Base-by-base conservation (phyloP, 768 basidiomycete genomes). In the Exsudoporus frostii region DNA sequence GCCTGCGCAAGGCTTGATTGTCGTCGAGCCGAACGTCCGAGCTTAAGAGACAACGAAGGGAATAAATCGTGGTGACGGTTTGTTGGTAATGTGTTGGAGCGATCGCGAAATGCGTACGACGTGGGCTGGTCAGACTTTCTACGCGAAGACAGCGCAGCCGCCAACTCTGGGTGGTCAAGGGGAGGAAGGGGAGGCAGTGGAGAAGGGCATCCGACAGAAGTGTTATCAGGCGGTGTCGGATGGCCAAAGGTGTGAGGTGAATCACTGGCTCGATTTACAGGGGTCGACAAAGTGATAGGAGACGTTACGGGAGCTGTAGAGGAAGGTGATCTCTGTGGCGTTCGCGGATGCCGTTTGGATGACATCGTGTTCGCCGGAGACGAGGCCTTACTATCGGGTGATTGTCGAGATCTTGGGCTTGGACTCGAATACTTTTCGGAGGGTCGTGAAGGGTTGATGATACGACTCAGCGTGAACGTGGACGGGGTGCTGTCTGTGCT, bases 141-240 rank as follows among this genome's bases (percentile, higher is more conserved):
- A 13, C 57, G 66, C 19, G 60, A 62, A 36, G 59, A 54, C 36
- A 66, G 55, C 15, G 43, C 55, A 9, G 62, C 54, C 4, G 64
- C 44, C 39, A 72, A 48, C 34, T 67, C 66, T 27, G 73, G 72
- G 54, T 72, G 84, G 48, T 76, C 68, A 27, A 83, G 73, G 15
- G 80, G 73, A n/a, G 83, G 82, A 33, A 85, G 61, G 14, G 83
- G 82, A 9, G 83, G 83, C 5, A 69, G 75, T 29, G 71, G 63
- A 19, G 74, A 72, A 68, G 56, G 58, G 67, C 44, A 49, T 63
- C 59, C 66, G 64, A 57, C 56, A 33, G 60, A 56, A 55, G 53
- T 44, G 32, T 59, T 61, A 45, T 59, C 56, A 55, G 45, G 61
- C 4, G 73, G 74, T 19, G 76, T 74, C 7, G 68, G 69, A 32